Evolutionary conservation across 768 basidiomycete species (phyloP).

Genomic region (Rhodotorula diobovata): DNA sequence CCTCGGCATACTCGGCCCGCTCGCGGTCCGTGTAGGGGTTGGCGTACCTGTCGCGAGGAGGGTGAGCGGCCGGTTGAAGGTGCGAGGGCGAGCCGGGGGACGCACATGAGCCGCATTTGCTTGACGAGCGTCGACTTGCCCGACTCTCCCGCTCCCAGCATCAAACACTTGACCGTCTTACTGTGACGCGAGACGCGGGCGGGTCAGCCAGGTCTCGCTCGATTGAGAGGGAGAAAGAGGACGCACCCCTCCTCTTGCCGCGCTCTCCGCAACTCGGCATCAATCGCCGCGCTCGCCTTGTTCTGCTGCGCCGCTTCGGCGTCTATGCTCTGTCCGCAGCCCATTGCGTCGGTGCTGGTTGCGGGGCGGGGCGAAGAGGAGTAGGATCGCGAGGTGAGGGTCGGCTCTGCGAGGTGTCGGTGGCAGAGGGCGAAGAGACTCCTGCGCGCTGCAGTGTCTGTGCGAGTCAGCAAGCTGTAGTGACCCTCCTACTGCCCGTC

Average conservation of each 20-base stretch:
- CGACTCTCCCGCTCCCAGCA: conserved; percentile 92
- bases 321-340: conserved; percentile 14
- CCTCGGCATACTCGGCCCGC: conserved; percentile 86
- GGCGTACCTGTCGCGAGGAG: conserved; percentile 20
- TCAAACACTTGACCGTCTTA: conserved; percentile 60
- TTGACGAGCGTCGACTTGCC: conserved; percentile 76
- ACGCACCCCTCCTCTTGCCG: conserved; percentile 15
- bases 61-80: too few species aligned
- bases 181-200: background rate
- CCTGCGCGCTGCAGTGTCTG: too few species aligned
- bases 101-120: conserved; percentile 93
- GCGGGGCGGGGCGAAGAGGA: too few species aligned
- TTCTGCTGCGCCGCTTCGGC: background rate
- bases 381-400: background rate
- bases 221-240: too few species aligned
- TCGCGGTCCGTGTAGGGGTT: conserved; percentile 68
- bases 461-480: too few species aligned
- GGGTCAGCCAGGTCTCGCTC: background rate
- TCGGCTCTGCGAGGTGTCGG: too few species aligned
- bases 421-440: too few species aligned
- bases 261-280: conserved; percentile 5
- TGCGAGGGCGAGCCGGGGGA: background rate
- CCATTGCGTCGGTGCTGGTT: background rate
- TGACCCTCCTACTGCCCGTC: too few species aligned
- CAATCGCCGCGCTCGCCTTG: conserved; percentile 6